Percentiles rank a stretch among this genome's conserved stretches.
phyloP scores from a whole-genome alignment of 2,329 filamentous ascomycete species.

The Amauroascus verrucosus region DNA sequence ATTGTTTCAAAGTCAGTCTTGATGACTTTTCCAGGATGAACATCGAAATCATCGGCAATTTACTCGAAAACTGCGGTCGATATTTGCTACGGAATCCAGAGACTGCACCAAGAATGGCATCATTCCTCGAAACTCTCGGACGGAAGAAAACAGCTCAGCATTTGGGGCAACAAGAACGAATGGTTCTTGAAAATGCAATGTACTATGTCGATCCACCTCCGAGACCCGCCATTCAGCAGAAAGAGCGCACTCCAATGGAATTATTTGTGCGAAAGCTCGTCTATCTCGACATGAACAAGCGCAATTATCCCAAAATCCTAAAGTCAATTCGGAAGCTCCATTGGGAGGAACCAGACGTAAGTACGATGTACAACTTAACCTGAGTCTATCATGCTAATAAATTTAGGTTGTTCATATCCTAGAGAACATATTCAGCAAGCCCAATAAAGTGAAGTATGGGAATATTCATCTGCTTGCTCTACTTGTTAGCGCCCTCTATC shows the following conservation, averaged over 20 bases:
- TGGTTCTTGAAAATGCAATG: constrained; percentile 95
- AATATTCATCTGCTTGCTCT: constrained; percentile 92
- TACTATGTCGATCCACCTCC: constrained; percentile 97
- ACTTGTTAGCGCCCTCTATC: constrained; percentile 74
- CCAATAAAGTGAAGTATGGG: constrained; percentile 93
- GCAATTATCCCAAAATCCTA: constrained; percentile 84
- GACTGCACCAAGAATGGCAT: constrained; percentile 83
- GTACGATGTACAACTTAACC: neutral
- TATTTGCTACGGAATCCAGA: constrained; percentile 89
- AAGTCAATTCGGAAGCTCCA: constrained; percentile 92
- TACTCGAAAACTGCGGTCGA: constrained; percentile 91
- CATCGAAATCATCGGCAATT: constrained; percentile 93
- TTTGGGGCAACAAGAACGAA: constrained; percentile 87
- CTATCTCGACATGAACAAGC: constrained; percentile 87
- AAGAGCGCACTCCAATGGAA: constrained; percentile 87
- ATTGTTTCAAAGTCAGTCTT: constrained; percentile 92
- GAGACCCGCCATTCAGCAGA: constrained; percentile 87
- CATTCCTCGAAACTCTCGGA: constrained; percentile 87
- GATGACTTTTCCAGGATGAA: constrained; percentile 99
- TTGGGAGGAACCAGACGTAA: constrained; percentile 84
- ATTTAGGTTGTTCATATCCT: constrained; percentile 58
- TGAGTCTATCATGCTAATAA: neutral
- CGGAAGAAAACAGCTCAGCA: constrained; percentile 94
- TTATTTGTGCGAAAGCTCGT: constrained; percentile 86
- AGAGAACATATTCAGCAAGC: constrained; percentile 89